phyloP scores from a whole-genome alignment of 2,329 filamentous ascomycete species.

The Penicillium paneum region DNA sequence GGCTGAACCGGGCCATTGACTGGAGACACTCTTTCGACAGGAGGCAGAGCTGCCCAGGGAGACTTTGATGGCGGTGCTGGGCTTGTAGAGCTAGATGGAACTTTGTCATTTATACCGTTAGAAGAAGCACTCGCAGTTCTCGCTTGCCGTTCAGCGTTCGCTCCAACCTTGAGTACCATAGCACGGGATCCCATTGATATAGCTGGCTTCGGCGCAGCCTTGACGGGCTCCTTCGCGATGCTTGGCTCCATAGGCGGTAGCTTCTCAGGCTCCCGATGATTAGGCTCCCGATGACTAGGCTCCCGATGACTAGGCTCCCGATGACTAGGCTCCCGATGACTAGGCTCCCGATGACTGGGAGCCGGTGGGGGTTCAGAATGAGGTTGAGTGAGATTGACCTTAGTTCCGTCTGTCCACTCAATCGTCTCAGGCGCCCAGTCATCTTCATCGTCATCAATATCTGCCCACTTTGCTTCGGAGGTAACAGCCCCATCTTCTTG shows the following conservation, averaged over 20 bases:
- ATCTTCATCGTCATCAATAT: constrained; percentile 67
- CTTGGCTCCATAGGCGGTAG: constrained; percentile 10
- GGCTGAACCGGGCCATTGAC: constrained; percentile 53
- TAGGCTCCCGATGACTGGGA: constrained; percentile 23
- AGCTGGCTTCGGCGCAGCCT: constrained; percentile 35
- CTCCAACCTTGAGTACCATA: constrained; percentile 49
- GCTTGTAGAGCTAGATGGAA: constrained; percentile 46
- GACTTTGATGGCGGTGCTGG: constrained; percentile 70
- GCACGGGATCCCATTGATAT: constrained; percentile 50
- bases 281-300: too few relatives aligned
- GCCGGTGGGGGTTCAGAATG: constrained; percentile 26
- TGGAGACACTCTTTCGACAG: constrained; percentile 75
- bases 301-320: constrained; percentile 25
- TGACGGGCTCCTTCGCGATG: constrained; percentile 25
- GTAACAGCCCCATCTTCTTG: constrained; percentile 59
- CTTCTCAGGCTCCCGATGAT: constrained; percentile 25
- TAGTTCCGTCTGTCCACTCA: constrained; percentile 67
- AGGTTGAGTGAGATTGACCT: constrained; percentile 56
- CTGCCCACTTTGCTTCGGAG: constrained; percentile 64
- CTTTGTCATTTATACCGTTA: constrained; percentile 54
- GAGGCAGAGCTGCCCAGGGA: constrained; percentile 84
- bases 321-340: constrained; percentile 25
- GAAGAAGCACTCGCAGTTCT: constrained; percentile 44
- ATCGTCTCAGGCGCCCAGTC: constrained; percentile 67
- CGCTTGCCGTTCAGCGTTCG: constrained; percentile 46